Conservation (phyloP, 176 grass and related monocot genomes). For the Hordeum vulgare region DNA sequence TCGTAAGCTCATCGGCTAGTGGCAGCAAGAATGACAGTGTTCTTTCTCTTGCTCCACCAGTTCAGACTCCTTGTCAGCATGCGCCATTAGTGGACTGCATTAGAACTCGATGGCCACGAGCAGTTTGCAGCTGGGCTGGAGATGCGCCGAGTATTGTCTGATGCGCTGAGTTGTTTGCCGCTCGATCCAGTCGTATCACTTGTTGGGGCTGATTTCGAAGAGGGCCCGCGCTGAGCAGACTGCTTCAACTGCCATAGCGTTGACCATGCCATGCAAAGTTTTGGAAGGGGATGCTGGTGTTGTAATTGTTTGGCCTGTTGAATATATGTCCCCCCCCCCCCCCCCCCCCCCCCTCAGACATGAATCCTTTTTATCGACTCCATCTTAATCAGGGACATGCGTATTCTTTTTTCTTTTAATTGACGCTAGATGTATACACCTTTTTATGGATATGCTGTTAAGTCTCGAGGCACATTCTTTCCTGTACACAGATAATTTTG, state of each 20-base stretch:
- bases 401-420: constrained; percentile 40
- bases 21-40: constrained; percentile 37
- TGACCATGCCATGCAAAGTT: constrained; percentile 11
- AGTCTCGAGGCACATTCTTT: constrained; percentile 38
- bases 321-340: constrained; percentile 6
- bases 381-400: constrained; percentile 30
- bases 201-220: neutral
- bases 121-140: constrained; percentile 77
- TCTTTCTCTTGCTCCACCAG: constrained; percentile 55
- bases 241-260: constrained; percentile 18
- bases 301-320: constrained; percentile 37
- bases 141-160: constrained; percentile 96
- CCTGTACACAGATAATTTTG: constrained; percentile 42
- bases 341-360: neutral
- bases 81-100: constrained; percentile 94
- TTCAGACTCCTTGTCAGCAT: constrained; percentile 58
- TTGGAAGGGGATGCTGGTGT: constrained; percentile 26
- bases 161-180: constrained; percentile 25
- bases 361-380: constrained; percentile 37
- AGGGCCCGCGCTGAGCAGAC: too few relatives aligned
- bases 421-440: constrained; percentile 39
- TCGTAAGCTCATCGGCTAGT: constrained; percentile 47
- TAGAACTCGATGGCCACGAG: constrained; percentile 81
- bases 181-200: neutral
- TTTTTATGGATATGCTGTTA: constrained; percentile 47